Evolutionary conservation across 257 asterid genomes (phyloP).

Genomic region (Jacaranda mimosifolia): DNA sequence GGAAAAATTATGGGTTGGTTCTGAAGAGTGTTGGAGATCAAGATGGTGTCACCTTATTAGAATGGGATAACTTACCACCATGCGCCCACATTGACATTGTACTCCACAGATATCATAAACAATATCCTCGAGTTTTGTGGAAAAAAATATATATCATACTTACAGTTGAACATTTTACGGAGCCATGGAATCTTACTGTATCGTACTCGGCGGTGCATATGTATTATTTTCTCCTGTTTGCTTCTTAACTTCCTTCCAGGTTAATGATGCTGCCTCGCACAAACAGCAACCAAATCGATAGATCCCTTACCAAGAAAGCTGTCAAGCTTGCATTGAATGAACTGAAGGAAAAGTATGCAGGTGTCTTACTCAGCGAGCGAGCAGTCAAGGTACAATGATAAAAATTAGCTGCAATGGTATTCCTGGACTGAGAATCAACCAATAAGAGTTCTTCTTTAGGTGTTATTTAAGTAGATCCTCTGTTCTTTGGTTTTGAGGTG

Average conservation of each 20-base stretch:
- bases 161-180: not conserved
- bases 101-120: constrained; percentile 68
- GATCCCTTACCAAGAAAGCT: constrained; percentile 69
- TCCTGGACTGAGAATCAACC: constrained; percentile 11
- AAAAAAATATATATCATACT: constrained; percentile 28
- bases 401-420: not conserved
- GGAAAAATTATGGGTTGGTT: constrained; percentile 83
- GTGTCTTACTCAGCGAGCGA: constrained; percentile 76
- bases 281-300: constrained; percentile 46
- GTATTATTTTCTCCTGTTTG: constrained; percentile 6
- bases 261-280: constrained; percentile 42
- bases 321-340: constrained; percentile 75
- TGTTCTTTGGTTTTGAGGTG: no score
- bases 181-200: constrained; percentile 11
- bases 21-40: constrained; percentile 60
- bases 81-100: constrained; percentile 63
- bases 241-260: constrained; percentile 63
- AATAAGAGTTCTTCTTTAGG: not conserved
- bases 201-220: constrained; percentile 14
- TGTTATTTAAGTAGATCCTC: not conserved
- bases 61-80: constrained; percentile 87
- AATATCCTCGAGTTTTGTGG: constrained; percentile 63
- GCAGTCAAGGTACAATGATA: constrained; percentile 70
- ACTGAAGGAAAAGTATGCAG: constrained; percentile 71
- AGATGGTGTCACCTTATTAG: constrained; percentile 65